Evolutionary conservation across 2,329 filamentous ascomycete genomes (phyloP), one percentile per base, ranked within the genome.

Genomic region (Rachicladosporium sp.): DNA sequence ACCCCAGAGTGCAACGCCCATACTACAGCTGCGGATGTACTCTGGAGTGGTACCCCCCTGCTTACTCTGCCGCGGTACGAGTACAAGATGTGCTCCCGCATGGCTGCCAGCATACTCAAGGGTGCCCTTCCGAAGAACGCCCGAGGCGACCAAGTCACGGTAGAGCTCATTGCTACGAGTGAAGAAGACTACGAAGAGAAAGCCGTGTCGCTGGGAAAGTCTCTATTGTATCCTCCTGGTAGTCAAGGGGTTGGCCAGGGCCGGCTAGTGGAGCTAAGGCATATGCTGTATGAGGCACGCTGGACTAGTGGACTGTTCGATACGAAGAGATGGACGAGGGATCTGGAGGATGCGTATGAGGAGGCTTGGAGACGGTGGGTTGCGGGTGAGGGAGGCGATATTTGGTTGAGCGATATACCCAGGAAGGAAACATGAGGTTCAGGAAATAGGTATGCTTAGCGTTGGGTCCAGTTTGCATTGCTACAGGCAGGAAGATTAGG

Each of bases 41-140:
- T 98, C 5, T 98, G 91, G 91, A 93, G 84, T 38, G 93, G 88
- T 50, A 96, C 91, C 1, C 91, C 91, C 4, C 67, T 98, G 13
- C 69, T 98, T 21, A 98, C 91, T 0, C 70, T 91, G 23, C 88
- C 91, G 8, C 76, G 91, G 29, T 95, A 96, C 60, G 76, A 82
- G 37, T 95, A 95, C 65, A 98, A 98, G 63, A 98, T 98, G 91
- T 98, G 91, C 62, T 93, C 86, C 33, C 82, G 91, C 39, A 98
- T 98, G 82, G 91, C 89, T 5, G 88, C 91, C 5, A 94, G 86
- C 8, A 96, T 98, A 41, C 70, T 98, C 23, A 83, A 78, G 47
- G 91, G 91, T 10, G 91, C 91, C 0, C 65, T 98, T 3, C 91
- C 91, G 0, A 80, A 78, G 48, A 71, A 46, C 27, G 63, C 68